Evolutionary conservation across 768 basidiomycete species (phyloP).

Genomic region (Asterophora parasitica): DNA sequence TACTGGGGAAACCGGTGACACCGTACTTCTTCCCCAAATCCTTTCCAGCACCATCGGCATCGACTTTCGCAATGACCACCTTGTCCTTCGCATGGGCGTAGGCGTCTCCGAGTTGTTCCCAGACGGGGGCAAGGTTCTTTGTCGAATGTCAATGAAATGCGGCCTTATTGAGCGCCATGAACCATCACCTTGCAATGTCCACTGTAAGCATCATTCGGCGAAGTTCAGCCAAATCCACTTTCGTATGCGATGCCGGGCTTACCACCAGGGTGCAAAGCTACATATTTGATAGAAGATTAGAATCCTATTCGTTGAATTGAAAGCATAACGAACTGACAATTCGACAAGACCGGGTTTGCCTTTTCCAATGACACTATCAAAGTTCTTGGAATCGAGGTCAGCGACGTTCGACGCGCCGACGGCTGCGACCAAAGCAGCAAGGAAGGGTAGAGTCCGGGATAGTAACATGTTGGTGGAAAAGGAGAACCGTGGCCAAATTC

Average conservation of each 20-base stretch:
- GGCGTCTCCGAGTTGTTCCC: slow-evolving; percentile 88
- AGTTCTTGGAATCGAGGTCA: slow-evolving; percentile 71
- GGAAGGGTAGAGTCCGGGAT: slow-evolving; percentile 37
- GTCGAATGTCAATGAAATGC: slow-evolving; percentile 2
- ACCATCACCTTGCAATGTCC: slow-evolving; percentile 78
- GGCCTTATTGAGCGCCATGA: neutral
- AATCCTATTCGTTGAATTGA: slow-evolving; percentile 5
- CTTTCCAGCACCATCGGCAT: slow-evolving; percentile 85
- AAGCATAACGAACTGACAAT: slow-evolving; percentile 56
- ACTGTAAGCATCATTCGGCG: slow-evolving; percentile 32
- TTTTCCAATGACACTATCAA: slow-evolving; percentile 68
- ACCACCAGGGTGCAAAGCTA: slow-evolving; percentile 91
- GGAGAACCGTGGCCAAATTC: slow-evolving; percentile 12
- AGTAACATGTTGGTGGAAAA: slow-evolving; percentile 51
- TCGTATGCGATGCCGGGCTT: slow-evolving; percentile 9
- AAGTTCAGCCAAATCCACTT: neutral
- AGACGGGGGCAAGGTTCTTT: slow-evolving; percentile 82
- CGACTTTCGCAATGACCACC: slow-evolving; percentile 86
- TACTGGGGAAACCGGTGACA: slow-evolving; percentile 84
- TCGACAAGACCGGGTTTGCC: slow-evolving; percentile 85
- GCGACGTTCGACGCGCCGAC: slow-evolving; percentile 78
- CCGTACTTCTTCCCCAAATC: slow-evolving; percentile 73
- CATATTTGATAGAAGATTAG: neutral
- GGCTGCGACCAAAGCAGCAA: slow-evolving; percentile 49
- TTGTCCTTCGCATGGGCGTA: slow-evolving; percentile 75